Evolutionary conservation across 805 yeast species (phyloP), one percentile per base, ranked within the genome.

Genomic region (Spathaspora gorwiae): DNA sequence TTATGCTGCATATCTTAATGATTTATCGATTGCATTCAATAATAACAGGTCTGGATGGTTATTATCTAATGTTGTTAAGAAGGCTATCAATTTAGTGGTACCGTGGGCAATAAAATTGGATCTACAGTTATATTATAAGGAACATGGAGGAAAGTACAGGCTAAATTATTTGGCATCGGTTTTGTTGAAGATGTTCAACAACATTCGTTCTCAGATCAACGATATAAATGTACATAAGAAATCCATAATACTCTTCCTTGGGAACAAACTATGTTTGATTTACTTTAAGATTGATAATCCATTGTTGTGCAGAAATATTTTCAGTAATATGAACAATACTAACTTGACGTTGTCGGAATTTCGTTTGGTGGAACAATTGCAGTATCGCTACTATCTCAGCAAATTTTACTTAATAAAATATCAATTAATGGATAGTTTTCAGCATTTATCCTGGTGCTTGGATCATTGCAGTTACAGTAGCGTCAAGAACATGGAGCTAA

Each of bases 241-340:
- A 49, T 58, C 68, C 24, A 73, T 81, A 29, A 65, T 83, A 38
- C 55, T 83, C 24, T 78, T 69, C 51, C 63, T 81, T 11, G 83
- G 86, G 1, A 71, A 70, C 32, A 66, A 68, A 46, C 63, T 83
- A 41, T 82, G 86, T 55, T 70, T 76, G 45, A 62, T 79, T 6
- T 84, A 83, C 58, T 81, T 78, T 55, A 64, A 60, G 35, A 72
- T 81, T 19, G 75, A 70, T 29, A 78, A 76, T 29, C 84, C 85
- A 6, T 65, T 80, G 51, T 61, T 80, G 13, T 81, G 87, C 60
- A 72, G 80, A 32, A 80, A 81, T 52, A 79, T 81, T 35, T 80
- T 80, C 54, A 73, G 83, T 31, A 81, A 81, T 57, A 75, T 81
- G 66, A 78, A 75, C 52, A 76, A 78, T 40, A 68, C 81, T 14